Conservation (phyloP, 208 protist species). For the Crithidia fasciculata region DNA sequence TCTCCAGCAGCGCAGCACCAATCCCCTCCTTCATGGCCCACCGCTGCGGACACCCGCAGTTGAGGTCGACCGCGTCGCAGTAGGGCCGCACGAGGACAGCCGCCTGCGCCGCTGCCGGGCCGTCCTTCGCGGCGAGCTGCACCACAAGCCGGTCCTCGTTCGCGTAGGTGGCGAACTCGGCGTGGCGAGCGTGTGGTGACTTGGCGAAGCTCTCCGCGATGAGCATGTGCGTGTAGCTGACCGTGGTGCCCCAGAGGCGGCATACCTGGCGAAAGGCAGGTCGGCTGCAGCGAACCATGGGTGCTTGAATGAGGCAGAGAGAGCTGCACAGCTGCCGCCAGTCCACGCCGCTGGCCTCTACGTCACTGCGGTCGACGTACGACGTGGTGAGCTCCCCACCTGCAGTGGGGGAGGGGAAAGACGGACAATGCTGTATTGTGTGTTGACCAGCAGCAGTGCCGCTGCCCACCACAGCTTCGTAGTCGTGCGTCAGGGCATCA, state of each 20-base stretch:
- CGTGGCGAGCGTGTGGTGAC: slow-evolving; percentile 71
- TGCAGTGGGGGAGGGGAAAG: neutral
- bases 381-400: neutral
- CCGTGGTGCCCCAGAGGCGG: slow-evolving; percentile 69
- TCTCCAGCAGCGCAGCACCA: slow-evolving; percentile 70
- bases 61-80: slow-evolving; percentile 90
- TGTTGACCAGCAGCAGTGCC: neutral
- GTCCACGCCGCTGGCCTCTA: neutral
- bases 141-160: slow-evolving; percentile 78
- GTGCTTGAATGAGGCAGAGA: slow-evolving; percentile 78
- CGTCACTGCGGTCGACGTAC: neutral
- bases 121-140: slow-evolving; percentile 85
- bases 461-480: slow-evolving; percentile 8
- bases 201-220: slow-evolving; percentile 82
- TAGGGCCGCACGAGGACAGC: slow-evolving; percentile 60
- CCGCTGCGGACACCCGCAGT: slow-evolving; percentile 94
- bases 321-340: slow-evolving; percentile 41
- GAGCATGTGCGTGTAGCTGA: slow-evolving; percentile 94
- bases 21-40: slow-evolving; percentile 88
- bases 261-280: slow-evolving; percentile 85
- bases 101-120: slow-evolving; percentile 58
- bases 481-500: slow-evolving; percentile 15
- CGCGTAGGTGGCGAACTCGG: slow-evolving; percentile 78
- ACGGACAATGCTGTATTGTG: neutral
- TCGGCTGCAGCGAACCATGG: slow-evolving; percentile 94